Conservation (phyloP, 768 basidiomycete genomes). For the Candolleomyces aberdarensis region DNA sequence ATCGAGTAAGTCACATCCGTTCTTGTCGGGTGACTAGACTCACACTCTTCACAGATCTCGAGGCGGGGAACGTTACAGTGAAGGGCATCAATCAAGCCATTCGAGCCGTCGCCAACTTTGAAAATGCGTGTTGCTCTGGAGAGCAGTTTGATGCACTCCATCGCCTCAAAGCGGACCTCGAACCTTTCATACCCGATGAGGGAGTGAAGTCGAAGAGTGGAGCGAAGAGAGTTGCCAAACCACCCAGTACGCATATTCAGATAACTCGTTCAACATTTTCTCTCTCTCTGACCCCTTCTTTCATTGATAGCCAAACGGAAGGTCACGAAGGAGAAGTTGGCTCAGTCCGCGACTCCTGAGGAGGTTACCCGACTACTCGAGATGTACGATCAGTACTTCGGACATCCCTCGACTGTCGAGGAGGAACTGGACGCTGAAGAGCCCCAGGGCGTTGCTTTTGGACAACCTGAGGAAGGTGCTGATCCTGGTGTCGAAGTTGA, state of each 20-base stretch:
- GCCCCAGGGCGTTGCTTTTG: not conserved
- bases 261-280: no score
- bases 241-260: no score
- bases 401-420: not conserved
- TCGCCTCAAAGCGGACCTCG: no score
- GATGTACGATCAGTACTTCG: not conserved
- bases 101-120: not conserved
- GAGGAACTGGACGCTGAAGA: not conserved
- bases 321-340: not conserved
- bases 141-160: no score
- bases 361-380: not conserved
- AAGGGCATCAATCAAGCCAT: not conserved
- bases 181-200: no score
- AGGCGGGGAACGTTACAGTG: not conserved
- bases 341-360: not conserved
- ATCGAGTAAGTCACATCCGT: no score
- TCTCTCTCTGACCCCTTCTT: no score
- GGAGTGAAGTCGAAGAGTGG: no score
- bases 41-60: not conserved
- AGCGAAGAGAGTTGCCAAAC: no score
- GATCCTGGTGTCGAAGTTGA: constrained; percentile 24
- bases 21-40: not conserved
- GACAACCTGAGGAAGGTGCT: not conserved
- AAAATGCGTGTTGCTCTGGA: not conserved
- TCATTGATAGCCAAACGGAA: not conserved